Evolutionary conservation across 352 stramenopile genomes (phyloP), one percentile per base, ranked within the genome.

Genomic region (Globisporangium barbulae): DNA sequence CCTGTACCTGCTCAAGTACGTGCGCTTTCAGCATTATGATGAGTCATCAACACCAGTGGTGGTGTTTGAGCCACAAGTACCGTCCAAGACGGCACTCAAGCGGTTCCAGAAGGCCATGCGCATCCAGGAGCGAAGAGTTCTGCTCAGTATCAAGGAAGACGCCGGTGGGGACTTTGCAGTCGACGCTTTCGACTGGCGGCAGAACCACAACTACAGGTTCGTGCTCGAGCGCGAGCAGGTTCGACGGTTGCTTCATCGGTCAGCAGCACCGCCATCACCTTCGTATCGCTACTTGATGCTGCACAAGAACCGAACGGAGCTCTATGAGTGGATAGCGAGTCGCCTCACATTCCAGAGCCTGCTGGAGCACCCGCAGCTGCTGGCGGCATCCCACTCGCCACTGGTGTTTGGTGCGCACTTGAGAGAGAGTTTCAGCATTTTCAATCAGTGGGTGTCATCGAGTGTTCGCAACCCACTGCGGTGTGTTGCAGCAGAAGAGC

Each of bases 321-420:
- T 92, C 22, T 92, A 69, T 22, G 65, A 81, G 21, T 90, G 79
- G 81, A 80, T 92, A 39, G 67, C 61, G 3, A 66, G 59, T 39
- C 78, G 75, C 19, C 48, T 92, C 12, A 69, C 69, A 0, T 89
- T 92, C 30, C 83, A 89, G 63, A 88, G 59, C 44, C 63, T 90
- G 31, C 42, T 86, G 21, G 78, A 89, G 13, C 83, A 92, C 55
- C 83, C 81, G 3, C 64, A 82, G 30, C 42, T 71, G 7, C 53
- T 88, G 0, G 61, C 69, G 6, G 61, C 76, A 37, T 67, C 71
- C 3, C 62, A 71, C 3, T 87, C 77, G 0, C 71, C 80, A 8
- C 68, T 90, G 19, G 44, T 66, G 2, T 74, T 67, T 54, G 70
- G 81, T 5, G 31, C 75, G 30, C 75, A 87, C 64, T 21, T 92